Evolutionary conservation across 1,284 basidiomycete genomes (phyloP), one percentile per base, ranked within the genome.

Genomic region (Cutaneotrichosporon sp.): DNA sequence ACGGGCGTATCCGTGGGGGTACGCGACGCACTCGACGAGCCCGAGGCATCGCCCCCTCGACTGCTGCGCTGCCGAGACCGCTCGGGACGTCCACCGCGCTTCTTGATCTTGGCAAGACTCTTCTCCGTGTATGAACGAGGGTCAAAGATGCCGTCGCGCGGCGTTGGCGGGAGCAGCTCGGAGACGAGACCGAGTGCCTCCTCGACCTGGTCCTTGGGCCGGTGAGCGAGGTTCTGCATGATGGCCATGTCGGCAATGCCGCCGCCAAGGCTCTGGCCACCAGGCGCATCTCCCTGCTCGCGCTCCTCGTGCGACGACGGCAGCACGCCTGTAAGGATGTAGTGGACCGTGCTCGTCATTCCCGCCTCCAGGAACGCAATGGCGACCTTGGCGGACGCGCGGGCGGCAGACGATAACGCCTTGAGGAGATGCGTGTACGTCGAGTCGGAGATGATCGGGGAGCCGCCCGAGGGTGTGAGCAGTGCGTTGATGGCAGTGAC

Each of bases 131-230:
- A 97, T 0, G 80, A 78, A 60, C 87, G 90, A 62, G 87, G 82
- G 68, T 97, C 93, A 70, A 97, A 97, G 8, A 97, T 87, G 20
- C 93, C 93, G 72, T 96, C 90, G 84, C 64, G 34, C 0, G 92
- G 89, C 23, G 92, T 74, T 8, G 93, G 88, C 1, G 93, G 93
- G 74, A 97, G 81, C 15, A 97, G 76, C 69, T 97, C 93, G 35
- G 87, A 87, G 21, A 93, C 80, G 17, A 97, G 80, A 58, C 85
- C 86, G 22, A 97, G 77, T 0, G 88, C 85, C 75, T 97, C 92
- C 74, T 96, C 91, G 7, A 97, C 83, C 71, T 96, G 92, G 62
- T 97, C 94, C 76, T 97, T 97, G 10, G 94, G 89, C 36, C 92
- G 82, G 72, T 97, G 91, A 0, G 92, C 91, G 34, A 98, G 78